Conservation (phyloP, 805 yeast genomes). For the Danielia reshetovae region DNA sequence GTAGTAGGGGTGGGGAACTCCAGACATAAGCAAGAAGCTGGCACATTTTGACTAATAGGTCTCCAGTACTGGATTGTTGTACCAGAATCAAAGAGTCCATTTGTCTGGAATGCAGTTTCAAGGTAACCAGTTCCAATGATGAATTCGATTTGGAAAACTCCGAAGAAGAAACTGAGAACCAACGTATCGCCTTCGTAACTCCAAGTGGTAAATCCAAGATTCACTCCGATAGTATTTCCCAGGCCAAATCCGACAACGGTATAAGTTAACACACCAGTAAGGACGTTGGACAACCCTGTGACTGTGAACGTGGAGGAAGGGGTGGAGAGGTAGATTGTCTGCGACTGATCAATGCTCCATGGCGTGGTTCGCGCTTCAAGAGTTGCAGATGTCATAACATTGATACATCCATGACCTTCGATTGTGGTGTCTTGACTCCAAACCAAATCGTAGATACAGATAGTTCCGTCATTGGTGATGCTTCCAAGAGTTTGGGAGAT, state of each 20-base stretch:
- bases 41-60: background rate
- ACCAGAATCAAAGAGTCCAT: background rate
- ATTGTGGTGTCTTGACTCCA: slow-evolving; percentile 1
- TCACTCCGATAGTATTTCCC: slow-evolving; percentile 1
- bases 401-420: slow-evolving; percentile 4
- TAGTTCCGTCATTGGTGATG: slow-evolving; percentile 2
- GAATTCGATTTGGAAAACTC: background rate
- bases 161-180: background rate
- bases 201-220: background rate
- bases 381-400: slow-evolving; percentile 1
- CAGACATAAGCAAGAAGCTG: background rate
- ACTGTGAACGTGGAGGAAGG: background rate
- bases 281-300: slow-evolving; percentile 1
- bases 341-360: background rate
- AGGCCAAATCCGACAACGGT: slow-evolving; percentile 4
- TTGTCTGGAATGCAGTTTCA: background rate
- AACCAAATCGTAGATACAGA: slow-evolving; percentile 3
- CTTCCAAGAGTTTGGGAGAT: background rate
- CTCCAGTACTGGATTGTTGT: background rate
- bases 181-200: background rate
- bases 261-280: background rate
- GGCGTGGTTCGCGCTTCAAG: background rate
- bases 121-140: background rate
- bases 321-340: slow-evolving; percentile 2
- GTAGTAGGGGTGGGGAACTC: background rate